phyloP scores from a whole-genome alignment of 2,329 filamentous ascomycete genomes.

The Cordyceps pruinosa region DNA sequence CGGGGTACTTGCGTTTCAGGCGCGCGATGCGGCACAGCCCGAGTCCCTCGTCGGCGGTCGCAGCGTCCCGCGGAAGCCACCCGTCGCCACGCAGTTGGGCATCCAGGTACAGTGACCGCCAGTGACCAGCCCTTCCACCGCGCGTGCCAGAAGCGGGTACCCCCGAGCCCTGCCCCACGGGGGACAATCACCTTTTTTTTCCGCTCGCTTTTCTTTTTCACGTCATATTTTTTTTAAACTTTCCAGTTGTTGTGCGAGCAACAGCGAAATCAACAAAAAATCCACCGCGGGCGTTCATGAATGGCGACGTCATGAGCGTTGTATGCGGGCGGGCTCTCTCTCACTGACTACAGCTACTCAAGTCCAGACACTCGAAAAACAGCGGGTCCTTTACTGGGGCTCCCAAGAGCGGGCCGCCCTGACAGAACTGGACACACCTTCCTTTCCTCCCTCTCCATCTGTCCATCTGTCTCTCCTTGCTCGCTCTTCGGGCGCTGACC shows the following conservation, averaged over 20 bases:
- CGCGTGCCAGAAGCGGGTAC: slow-evolving; percentile 6
- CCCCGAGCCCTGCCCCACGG: not conserved
- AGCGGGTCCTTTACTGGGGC: not conserved
- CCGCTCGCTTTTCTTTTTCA: not conserved
- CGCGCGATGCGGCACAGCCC: not conserved
- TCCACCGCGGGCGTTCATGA: not conserved
- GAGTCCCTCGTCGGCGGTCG: not conserved
- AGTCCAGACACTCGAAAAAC: too few species aligned
- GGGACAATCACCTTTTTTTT: not conserved
- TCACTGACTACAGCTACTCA: too few species aligned
- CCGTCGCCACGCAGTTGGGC: slow-evolving; percentile 7
- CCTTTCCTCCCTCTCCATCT: too few species aligned
- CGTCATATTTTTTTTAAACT: not conserved
- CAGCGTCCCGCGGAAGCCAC: slow-evolving; percentile 7
- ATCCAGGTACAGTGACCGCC: slow-evolving; percentile 10
- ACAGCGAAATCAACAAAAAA: not conserved
- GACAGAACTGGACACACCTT: not conserved
- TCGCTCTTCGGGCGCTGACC: not conserved
- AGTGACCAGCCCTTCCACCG: slow-evolving; percentile 4
- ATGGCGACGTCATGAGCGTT: too few species aligned
- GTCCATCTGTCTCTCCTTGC: too few species aligned
- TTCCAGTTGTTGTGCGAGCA: not conserved
- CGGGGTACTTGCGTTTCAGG: slow-evolving; percentile 8
- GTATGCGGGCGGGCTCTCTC: too few species aligned
- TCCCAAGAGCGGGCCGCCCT: slow-evolving; percentile 3